A percentile compares a stretch with the other conserved stretches of the same genome.
These are phyloP conservation scores for Gypsophila paniculata DNA, from an alignment of 179 eudicot species.

Conservation along the genomic window DNA sequence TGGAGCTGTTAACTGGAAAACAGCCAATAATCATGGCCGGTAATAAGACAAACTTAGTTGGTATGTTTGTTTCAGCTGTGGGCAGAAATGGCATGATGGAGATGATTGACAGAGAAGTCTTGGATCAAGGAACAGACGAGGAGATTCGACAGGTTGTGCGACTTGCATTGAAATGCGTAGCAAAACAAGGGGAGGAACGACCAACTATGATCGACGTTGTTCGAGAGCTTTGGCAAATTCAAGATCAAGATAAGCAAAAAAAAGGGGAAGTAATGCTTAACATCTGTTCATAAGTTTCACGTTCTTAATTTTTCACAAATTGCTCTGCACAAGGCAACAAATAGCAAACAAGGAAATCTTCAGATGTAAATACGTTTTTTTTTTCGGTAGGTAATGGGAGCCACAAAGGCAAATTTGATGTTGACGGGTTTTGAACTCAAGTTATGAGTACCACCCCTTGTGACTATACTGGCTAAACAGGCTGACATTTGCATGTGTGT, in stretches of 20 bases:
- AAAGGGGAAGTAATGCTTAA: too few relatives aligned
- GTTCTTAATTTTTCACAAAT: not conserved
- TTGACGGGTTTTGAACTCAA: too few relatives aligned
- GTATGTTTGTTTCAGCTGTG: conserved; percentile 15
- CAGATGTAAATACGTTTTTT: too few relatives aligned
- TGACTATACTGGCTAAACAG: too few relatives aligned
- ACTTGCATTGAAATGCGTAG: conserved; percentile 27
- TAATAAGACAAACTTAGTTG: conserved; percentile 13
- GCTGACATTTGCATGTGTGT: too few relatives aligned
- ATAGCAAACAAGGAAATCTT: too few relatives aligned
- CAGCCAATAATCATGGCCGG: conserved; percentile 12
- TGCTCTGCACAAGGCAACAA: not conserved
- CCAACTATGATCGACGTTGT: conserved; percentile 23
- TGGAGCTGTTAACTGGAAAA: conserved; percentile 21
- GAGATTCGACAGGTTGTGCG: conserved; percentile 13
- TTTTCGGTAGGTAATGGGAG: too few relatives aligned
- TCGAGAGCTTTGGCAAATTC: conserved; percentile 24
- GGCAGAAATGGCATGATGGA: not conserved
- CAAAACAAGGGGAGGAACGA: conserved; percentile 21
- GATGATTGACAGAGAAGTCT: conserved; percentile 14
- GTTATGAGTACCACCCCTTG: too few relatives aligned
- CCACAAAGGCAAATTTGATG: too few relatives aligned
- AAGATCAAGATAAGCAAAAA: not conserved
- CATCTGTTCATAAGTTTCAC: not conserved
- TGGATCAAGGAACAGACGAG: conserved; percentile 16